These are phyloP conservation scores for Xylaria polymorpha DNA, from an alignment of 2,329 filamentous ascomycete species.

Conservation along the genomic window DNA sequence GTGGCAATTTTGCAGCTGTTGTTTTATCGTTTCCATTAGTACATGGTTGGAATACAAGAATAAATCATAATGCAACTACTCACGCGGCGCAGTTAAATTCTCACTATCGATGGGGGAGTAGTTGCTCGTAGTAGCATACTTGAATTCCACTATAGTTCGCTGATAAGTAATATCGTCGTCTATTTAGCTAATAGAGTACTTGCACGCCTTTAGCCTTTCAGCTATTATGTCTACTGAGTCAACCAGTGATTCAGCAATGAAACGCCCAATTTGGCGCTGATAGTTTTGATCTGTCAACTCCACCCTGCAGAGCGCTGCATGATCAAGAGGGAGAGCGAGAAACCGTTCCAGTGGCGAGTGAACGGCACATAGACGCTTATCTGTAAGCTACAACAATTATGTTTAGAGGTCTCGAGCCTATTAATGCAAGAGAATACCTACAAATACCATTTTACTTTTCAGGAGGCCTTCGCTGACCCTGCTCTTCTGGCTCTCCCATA, in stretches of 20 bases:
- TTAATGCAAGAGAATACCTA: background rate
- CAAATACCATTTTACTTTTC: constrained; percentile 3
- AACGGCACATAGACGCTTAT: background rate
- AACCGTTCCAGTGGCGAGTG: background rate
- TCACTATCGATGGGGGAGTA: background rate
- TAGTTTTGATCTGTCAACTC: background rate
- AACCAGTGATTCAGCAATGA: background rate
- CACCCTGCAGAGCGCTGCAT: background rate
- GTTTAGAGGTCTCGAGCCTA: too few species aligned
- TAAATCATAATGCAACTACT: background rate
- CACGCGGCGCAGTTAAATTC: background rate
- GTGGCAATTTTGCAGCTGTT: background rate
- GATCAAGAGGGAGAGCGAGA: background rate
- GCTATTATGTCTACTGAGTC: background rate
- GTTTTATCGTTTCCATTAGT: too few species aligned
- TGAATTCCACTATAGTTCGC: background rate
- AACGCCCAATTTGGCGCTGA: background rate
- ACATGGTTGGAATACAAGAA: too few species aligned
- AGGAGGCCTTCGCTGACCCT: background rate
- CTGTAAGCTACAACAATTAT: background rate
- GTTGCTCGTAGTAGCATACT: background rate
- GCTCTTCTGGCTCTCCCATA: background rate
- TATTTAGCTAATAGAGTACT: background rate
- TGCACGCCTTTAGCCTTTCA: background rate
- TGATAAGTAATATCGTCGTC: background rate